Evolutionary conservation across 2,329 filamentous ascomycete genomes (phyloP), one percentile per base, ranked within the genome.

Genomic region (Fusarium sp.): DNA sequence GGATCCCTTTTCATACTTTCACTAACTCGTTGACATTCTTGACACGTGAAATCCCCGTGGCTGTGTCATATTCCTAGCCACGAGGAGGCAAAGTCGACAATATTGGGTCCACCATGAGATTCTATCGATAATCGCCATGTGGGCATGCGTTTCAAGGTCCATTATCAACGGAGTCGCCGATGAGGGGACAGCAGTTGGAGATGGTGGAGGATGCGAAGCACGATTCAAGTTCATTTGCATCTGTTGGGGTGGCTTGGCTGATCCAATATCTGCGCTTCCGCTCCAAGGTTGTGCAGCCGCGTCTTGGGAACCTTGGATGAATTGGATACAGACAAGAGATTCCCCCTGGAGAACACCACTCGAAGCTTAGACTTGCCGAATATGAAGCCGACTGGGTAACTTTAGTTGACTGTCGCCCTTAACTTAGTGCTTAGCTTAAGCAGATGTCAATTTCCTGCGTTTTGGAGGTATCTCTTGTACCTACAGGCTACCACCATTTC

Each of bases 41-140:
- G 55, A 55, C 70, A 73, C 70, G 70, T 73, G 70, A 73, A 70
- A 48, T 73, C 55, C 52, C 41, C 70, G 70, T 73, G 70, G 70
- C 66, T 58, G 65, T 73, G 59, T 70, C 45, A 61, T 51, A 38
- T 49, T 57, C 38, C 42, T 56, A 42, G 60, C 69, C 64, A 72
- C 45, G 59, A 65, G 69, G 69, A 70, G 70, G 70, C 66, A 33
- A 66, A 49, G 26, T 36, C 39, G 45, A 51, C 31, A 66, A 39
- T 31, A 63, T 51, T 68, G 52, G 64, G 31, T 38, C 49, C 28
- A 20, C 54, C n/a, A 51, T 44, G 31, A 52, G 24, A 61, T n/a
- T 28, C 18, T 45, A 52, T 66, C 14, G 49, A 59, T 48, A 70
- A 57, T 57, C 31, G 33, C 65, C 49, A 73, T 73, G 66, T 70